phyloP scores from a whole-genome alignment of 345 rosid species.

The Camelina sativa region DNA sequence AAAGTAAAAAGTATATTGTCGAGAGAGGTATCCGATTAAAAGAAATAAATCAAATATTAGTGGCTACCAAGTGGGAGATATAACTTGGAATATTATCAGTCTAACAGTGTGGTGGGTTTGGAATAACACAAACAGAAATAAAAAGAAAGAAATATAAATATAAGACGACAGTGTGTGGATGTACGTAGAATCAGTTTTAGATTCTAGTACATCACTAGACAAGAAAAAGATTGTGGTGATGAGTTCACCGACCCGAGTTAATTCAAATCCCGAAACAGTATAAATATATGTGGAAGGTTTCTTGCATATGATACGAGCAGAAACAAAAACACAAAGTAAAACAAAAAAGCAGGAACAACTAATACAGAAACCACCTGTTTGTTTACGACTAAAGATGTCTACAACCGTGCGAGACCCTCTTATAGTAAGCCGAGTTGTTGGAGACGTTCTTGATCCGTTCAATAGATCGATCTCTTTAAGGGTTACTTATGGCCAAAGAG shows the following conservation, averaged over 20 bases:
- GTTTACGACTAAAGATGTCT: constrained; percentile 23
- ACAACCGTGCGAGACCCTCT: constrained; percentile 37
- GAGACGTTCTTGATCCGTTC: constrained; percentile 43
- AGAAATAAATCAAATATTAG: constrained; percentile 8
- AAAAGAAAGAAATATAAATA: neutral
- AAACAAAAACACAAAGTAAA: neutral
- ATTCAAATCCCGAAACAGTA: constrained; percentile 28
- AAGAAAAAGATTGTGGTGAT: constrained; percentile 46
- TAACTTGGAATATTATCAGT: constrained; percentile 33
- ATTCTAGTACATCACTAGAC: constrained; percentile 33
- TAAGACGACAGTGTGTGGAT: constrained; percentile 36
- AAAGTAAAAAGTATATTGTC: constrained; percentile 7
- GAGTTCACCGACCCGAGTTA: constrained; percentile 33
- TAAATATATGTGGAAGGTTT: constrained; percentile 32
- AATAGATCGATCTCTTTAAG: constrained; percentile 38
- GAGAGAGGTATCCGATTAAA: neutral
- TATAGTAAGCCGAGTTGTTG: constrained; percentile 41
- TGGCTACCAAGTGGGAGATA: constrained; percentile 33
- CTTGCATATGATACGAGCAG: neutral
- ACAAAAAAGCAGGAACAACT: neutral
- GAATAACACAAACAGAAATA: constrained; percentile 9
- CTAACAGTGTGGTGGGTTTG: constrained; percentile 30
- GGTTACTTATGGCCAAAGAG: constrained; percentile 45
- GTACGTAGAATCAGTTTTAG: constrained; percentile 38
- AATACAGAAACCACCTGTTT: constrained; percentile 20